Evolutionary conservation across 2,329 filamentous ascomycete species (phyloP).

Genomic region (Diplodia intermedia): DNA sequence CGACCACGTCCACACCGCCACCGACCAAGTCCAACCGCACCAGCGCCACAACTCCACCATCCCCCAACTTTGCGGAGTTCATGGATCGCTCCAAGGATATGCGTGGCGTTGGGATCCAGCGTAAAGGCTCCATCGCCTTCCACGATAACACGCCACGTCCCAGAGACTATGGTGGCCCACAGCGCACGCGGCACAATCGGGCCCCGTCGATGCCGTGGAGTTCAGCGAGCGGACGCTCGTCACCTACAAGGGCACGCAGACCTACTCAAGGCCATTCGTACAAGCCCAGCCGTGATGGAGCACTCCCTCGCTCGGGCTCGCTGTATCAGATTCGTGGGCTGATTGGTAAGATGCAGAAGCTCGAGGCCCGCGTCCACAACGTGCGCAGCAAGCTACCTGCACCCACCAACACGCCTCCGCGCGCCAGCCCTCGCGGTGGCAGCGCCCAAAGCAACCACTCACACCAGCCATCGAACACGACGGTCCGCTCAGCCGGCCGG

Average conservation of each 20-base stretch:
- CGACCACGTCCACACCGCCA: constrained; percentile 81
- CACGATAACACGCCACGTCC: constrained; percentile 58
- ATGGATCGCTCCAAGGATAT: constrained; percentile 62
- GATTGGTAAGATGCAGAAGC: constrained; percentile 95
- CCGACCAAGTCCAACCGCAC: constrained; percentile 68
- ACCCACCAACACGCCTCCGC: constrained; percentile 77
- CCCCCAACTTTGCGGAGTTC: constrained; percentile 89
- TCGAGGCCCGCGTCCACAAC: constrained; percentile 91
- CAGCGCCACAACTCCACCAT: constrained; percentile 72
- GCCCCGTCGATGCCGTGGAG: constrained; percentile 66
- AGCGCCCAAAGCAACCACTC: constrained; percentile 55
- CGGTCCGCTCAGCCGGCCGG: constrained; percentile 64
- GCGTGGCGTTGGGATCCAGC: constrained; percentile 50
- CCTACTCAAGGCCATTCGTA: constrained; percentile 39
- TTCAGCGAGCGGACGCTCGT: constrained; percentile 51
- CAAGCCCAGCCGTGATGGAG: constrained; percentile 53
- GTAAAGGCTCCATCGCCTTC: constrained; percentile 57
- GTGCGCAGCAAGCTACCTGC: constrained; percentile 90
- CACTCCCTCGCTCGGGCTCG: constrained; percentile 71
- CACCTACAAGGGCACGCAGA: constrained; percentile 50
- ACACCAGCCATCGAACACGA: constrained; percentile 63
- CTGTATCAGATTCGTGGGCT: constrained; percentile 91
- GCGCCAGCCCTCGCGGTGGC: constrained; percentile 73
- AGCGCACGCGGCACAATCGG: constrained; percentile 59
- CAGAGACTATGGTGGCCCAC: constrained; percentile 53